Evolutionary conservation across 495 filamentous ascomycete genomes (phyloP).

Genomic region (Penicillium dipodomyicola): DNA sequence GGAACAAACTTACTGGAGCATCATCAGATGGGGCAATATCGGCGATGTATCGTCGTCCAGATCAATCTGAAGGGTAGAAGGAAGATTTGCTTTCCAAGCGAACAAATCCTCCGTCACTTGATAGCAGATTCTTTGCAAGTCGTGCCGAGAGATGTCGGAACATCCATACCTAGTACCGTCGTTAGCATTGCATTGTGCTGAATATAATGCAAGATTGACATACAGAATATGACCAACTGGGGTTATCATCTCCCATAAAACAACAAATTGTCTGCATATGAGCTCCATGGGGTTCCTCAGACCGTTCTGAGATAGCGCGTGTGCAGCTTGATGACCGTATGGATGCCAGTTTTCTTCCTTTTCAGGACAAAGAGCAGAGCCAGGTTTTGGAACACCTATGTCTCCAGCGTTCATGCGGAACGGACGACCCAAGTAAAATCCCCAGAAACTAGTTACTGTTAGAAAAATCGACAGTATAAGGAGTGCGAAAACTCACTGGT

Average conservation of each 20-base stretch:
- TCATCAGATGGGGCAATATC: slow-evolving; percentile 46
- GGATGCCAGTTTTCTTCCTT: slow-evolving; percentile 45
- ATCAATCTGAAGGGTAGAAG: slow-evolving; percentile 42
- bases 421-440: slow-evolving; percentile 47
- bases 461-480: neutral
- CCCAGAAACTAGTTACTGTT: slow-evolving; percentile 41
- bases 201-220: slow-evolving; percentile 7
- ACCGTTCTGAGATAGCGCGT: slow-evolving; percentile 19
- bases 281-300: slow-evolving; percentile 42
- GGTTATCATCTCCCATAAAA: slow-evolving; percentile 51
- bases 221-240: slow-evolving; percentile 50
- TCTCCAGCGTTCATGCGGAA: slow-evolving; percentile 49
- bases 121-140: slow-evolving; percentile 44
- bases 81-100: slow-evolving; percentile 48
- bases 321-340: slow-evolving; percentile 37
- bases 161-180: slow-evolving; percentile 40
- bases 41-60: slow-evolving; percentile 36
- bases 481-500: slow-evolving; percentile 38
- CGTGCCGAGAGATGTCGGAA: slow-evolving; percentile 43
- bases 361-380: slow-evolving; percentile 32
- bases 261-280: slow-evolving; percentile 45
- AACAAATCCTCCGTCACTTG: slow-evolving; percentile 47
- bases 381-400: slow-evolving; percentile 45
- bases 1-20: slow-evolving; percentile 42
- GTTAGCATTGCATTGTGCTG: slow-evolving; percentile 19